Conservation (phyloP, 352 stramenopile species). For the Pythium aristosporum region DNA sequence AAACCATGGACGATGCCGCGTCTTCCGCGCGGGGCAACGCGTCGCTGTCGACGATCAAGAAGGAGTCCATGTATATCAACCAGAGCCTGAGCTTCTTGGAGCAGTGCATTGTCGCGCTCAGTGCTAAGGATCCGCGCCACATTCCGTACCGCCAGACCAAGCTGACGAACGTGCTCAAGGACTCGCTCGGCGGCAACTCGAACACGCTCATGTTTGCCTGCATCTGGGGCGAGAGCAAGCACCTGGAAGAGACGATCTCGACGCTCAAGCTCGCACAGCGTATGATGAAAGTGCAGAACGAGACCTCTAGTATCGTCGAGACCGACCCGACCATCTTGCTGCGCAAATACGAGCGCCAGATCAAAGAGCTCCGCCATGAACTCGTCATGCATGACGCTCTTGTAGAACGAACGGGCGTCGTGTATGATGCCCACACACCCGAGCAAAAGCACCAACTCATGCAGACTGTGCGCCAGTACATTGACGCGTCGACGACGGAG, state of each 20-base stretch:
- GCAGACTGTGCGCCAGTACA: conserved; percentile 67
- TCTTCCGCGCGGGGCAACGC: conserved; percentile 13
- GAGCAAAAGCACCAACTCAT: conserved; percentile 88
- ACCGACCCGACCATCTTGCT: conserved; percentile 84
- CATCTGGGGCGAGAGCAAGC: conserved; percentile 90
- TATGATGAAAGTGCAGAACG: conserved; percentile 94
- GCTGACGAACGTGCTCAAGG: conserved; percentile 92
- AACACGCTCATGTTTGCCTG: conserved; percentile 95
- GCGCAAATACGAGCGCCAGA: conserved; percentile 90
- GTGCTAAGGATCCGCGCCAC: conserved; percentile 64
- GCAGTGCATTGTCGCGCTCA: conserved; percentile 92
- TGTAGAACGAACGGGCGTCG: conserved; percentile 77
- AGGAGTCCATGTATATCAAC: conserved; percentile 98
- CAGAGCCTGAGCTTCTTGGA: conserved; percentile 95
- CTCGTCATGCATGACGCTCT: conserved; percentile 94
- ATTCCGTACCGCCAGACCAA: conserved; percentile 95
- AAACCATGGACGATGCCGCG: conserved; percentile 76
- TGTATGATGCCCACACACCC: conserved; percentile 89
- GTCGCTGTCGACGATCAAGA: conserved; percentile 88
- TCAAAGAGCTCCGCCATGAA: conserved; percentile 92
- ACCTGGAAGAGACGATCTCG: conserved; percentile 93
- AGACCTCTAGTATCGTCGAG: conserved; percentile 82
- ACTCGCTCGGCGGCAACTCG: conserved; percentile 95
- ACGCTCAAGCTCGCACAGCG: conserved; percentile 91
- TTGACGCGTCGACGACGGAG: conserved; percentile 65